Percentiles rank a stretch among this genome's conserved stretches.
These are phyloP conservation scores for Malbranchea zuffiana DNA, from an alignment of 2,329 filamentous ascomycete genomes.

Conservation along the genomic window DNA sequence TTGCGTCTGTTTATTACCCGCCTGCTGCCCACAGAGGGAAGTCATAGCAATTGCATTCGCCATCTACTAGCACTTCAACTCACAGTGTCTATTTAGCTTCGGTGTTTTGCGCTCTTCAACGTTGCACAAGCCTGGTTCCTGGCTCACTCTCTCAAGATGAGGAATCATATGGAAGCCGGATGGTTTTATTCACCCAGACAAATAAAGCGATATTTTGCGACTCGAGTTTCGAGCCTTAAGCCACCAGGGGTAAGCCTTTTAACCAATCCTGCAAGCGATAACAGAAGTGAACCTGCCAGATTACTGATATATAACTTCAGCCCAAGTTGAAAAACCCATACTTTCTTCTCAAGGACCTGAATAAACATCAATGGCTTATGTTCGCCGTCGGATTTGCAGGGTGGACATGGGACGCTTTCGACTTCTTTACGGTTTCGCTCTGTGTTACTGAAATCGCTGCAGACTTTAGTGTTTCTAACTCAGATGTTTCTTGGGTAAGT, in stretches of 20 bases:
- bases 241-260: slow-evolving; percentile 20
- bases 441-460: slow-evolving; percentile 45
- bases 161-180: slow-evolving; percentile 23
- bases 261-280: too few relatives aligned
- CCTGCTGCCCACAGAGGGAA: too few relatives aligned
- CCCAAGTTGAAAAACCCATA: slow-evolving; percentile 37
- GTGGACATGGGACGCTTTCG: slow-evolving; percentile 49
- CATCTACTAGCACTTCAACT: too few relatives aligned
- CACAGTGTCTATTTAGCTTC: too few relatives aligned
- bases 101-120: too few relatives aligned
- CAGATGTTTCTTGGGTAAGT: slow-evolving; percentile 51
- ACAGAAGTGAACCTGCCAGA: too few relatives aligned
- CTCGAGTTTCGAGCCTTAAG: slow-evolving; percentile 25
- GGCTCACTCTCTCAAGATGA: too few relatives aligned
- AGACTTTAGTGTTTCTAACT: slow-evolving; percentile 43
- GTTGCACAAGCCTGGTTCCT: too few relatives aligned
- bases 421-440: slow-evolving; percentile 53
- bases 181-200: slow-evolving; percentile 27
- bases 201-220: slow-evolving; percentile 25
- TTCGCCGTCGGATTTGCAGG: slow-evolving; percentile 39
- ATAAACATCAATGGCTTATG: slow-evolving; percentile 48
- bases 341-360: slow-evolving; percentile 41
- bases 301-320: too few relatives aligned
- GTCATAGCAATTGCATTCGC: too few relatives aligned
- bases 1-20: too few relatives aligned